These are phyloP conservation scores for Phytopythium litorale DNA, from an alignment of 352 stramenopile genomes.

Conservation along the genomic window DNA sequence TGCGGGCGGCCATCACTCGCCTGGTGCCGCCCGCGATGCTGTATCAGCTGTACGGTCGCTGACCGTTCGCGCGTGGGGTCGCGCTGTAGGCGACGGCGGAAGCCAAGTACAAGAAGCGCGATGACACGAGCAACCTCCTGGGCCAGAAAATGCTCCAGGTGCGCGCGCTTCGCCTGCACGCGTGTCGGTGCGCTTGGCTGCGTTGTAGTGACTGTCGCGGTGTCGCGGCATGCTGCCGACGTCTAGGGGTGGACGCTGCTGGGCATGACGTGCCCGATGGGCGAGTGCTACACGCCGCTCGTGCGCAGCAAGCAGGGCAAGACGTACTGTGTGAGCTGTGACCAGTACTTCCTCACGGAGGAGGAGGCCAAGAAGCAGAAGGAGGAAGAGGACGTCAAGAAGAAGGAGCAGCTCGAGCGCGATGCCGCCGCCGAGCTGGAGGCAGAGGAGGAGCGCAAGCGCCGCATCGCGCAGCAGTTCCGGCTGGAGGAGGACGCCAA, in stretches of 20 bases:
- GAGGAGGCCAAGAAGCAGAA: conserved; percentile 60
- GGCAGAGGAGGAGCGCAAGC: conserved; percentile 30
- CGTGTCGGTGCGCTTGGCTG: background rate
- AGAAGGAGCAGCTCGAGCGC: conserved; percentile 19
- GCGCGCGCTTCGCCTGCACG: background rate
- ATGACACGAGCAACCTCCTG: conserved; percentile 70
- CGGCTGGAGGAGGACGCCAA: conserved; percentile 66
- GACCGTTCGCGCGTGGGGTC: background rate
- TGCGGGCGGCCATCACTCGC: background rate
- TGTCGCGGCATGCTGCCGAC: background rate
- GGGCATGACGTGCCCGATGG: conserved; percentile 51
- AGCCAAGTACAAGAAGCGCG: conserved; percentile 56
- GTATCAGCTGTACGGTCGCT: background rate
- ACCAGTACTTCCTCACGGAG: conserved; percentile 72
- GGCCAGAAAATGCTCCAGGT: conserved; percentile 84
- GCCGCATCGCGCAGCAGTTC: conserved; percentile 58
- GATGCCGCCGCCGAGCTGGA: conserved; percentile 38
- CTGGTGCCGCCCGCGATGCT: no score
- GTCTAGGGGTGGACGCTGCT: conserved; percentile 75
- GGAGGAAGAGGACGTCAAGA: conserved; percentile 19
- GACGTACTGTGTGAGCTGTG: conserved; percentile 77
- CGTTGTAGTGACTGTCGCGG: background rate
- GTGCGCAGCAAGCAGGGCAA: conserved; percentile 76
- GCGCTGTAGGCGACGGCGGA: conserved; percentile 12
- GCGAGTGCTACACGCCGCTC: conserved; percentile 75